phyloP scores from a whole-genome alignment of 2,329 filamentous ascomycete species.

The Penicillium paneum region DNA sequence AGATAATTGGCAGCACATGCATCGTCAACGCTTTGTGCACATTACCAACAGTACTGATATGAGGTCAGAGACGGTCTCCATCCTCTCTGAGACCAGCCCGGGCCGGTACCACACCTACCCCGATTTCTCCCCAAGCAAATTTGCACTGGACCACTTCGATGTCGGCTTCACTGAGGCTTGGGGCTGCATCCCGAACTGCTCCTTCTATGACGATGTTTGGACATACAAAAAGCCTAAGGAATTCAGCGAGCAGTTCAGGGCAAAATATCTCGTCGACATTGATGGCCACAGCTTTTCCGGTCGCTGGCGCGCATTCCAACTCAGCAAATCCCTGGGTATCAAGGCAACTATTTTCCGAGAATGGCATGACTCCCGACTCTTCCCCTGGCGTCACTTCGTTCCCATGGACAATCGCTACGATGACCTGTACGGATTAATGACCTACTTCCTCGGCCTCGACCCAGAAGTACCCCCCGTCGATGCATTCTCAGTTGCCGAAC shows the following conservation, averaged over 20 bases:
- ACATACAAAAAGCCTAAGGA: conserved; percentile 26
- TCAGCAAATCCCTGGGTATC: conserved; percentile 48
- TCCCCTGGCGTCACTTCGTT: conserved; percentile 54
- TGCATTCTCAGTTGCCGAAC: conserved; percentile 8
- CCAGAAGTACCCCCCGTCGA: conserved; percentile 5
- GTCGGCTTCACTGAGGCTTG: conserved; percentile 36
- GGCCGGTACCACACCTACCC: conserved; percentile 5
- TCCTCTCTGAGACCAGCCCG: conserved; percentile 27
- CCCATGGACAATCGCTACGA: conserved; percentile 53
- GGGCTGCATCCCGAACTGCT: conserved; percentile 39
- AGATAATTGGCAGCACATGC: conserved; percentile 38
- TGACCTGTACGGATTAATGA: conserved; percentile 50
- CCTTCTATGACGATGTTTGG: conserved; percentile 31
- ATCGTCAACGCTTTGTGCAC: conserved; percentile 39
- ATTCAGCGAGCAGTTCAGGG: conserved; percentile 36
- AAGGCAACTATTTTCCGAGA: conserved; percentile 55
- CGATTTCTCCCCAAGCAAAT: conserved; percentile 18
- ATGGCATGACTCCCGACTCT: conserved; percentile 52
- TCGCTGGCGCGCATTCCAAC: conserved; percentile 45
- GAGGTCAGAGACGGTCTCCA: conserved; percentile 21
- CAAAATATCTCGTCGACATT: conserved; percentile 39
- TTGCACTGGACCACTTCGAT: conserved; percentile 37
- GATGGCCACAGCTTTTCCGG: conserved; percentile 44
- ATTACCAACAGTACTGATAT: conserved; percentile 36
- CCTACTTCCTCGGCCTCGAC: conserved; percentile 49